phyloP scores from a whole-genome alignment of 2,329 filamentous ascomycete genomes.

The Triangularia setosa region DNA sequence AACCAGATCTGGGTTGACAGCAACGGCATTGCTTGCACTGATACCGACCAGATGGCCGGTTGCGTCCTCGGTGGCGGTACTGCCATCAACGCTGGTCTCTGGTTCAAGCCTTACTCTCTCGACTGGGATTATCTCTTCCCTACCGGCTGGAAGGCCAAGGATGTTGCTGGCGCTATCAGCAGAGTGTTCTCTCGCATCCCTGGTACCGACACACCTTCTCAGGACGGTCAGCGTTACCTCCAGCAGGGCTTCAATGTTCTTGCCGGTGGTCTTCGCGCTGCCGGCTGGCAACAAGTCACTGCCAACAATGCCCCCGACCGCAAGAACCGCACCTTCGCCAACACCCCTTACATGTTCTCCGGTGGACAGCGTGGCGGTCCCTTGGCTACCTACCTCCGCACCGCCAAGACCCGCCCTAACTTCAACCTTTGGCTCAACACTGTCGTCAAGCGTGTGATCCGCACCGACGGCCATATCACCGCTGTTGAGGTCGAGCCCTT shows the following conservation, averaged over 20 bases:
- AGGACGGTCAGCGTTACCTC: slow-evolving; percentile 58
- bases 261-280: slow-evolving; percentile 47
- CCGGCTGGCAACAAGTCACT: slow-evolving; percentile 56
- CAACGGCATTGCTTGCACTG: slow-evolving; percentile 57
- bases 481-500: slow-evolving; percentile 55
- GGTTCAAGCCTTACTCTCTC: slow-evolving; percentile 57
- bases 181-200: slow-evolving; percentile 61
- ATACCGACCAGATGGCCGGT: slow-evolving; percentile 64
- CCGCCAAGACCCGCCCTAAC: slow-evolving; percentile 52
- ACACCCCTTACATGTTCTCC: slow-evolving; percentile 61
- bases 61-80: slow-evolving; percentile 61
- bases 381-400: slow-evolving; percentile 62
- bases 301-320: slow-evolving; percentile 53
- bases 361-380: slow-evolving; percentile 61
- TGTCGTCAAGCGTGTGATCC: slow-evolving; percentile 56
- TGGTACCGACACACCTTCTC: slow-evolving; percentile 57
- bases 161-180: slow-evolving; percentile 53
- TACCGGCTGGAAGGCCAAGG: slow-evolving; percentile 58
- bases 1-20: slow-evolving; percentile 63
- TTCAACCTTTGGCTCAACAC: slow-evolving; percentile 61
- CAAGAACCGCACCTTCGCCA: slow-evolving; percentile 59
- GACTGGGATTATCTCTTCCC: slow-evolving; percentile 66
- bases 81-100: slow-evolving; percentile 60
- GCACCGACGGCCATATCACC: slow-evolving; percentile 53
- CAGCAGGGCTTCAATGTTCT: slow-evolving; percentile 59